Evolutionary conservation across 2,329 filamentous ascomycete genomes (phyloP).

Genomic region (Paecilomyces sp.): DNA sequence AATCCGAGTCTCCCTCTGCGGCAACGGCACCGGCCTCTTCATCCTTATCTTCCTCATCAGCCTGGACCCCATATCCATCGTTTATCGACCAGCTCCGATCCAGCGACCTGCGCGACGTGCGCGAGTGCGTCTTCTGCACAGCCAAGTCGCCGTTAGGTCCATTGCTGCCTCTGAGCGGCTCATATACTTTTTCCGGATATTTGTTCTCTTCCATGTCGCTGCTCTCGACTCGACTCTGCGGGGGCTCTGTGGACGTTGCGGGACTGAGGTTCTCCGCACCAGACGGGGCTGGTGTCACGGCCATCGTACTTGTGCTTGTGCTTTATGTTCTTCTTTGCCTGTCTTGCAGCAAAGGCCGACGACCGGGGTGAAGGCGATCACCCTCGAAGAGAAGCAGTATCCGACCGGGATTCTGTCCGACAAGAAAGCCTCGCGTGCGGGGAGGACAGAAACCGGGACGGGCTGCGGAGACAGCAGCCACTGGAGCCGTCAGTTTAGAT

Average conservation of each 20-base stretch:
- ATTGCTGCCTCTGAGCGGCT: constrained; percentile 16
- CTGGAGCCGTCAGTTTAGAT: neutral
- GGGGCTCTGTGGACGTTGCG: neutral
- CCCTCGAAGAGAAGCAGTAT: neutral
- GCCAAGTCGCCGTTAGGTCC: constrained; percentile 4
- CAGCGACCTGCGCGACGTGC: constrained; percentile 16
- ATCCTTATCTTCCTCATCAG: constrained; percentile 15
- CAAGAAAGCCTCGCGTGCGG: neutral
- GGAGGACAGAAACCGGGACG: neutral
- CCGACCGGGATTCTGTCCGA: neutral
- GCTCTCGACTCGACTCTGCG: neutral
- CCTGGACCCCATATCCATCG: constrained; percentile 24
- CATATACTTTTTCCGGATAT: constrained; percentile 10
- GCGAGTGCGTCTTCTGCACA: constrained; percentile 14
- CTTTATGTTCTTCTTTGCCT: neutral
- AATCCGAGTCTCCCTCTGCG: constrained; percentile 38
- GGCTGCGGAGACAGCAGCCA: neutral
- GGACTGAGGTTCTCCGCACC: neutral
- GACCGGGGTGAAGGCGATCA: neutral
- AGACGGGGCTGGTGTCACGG: neutral
- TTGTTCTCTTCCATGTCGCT: constrained; percentile 1
- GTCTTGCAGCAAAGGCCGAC: neutral
- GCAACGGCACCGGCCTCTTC: constrained; percentile 13
- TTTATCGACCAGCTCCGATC: constrained; percentile 30
- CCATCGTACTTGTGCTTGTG: neutral